phyloP scores from a whole-genome alignment of 139 green algal species.

The Gonium pectorale region DNA sequence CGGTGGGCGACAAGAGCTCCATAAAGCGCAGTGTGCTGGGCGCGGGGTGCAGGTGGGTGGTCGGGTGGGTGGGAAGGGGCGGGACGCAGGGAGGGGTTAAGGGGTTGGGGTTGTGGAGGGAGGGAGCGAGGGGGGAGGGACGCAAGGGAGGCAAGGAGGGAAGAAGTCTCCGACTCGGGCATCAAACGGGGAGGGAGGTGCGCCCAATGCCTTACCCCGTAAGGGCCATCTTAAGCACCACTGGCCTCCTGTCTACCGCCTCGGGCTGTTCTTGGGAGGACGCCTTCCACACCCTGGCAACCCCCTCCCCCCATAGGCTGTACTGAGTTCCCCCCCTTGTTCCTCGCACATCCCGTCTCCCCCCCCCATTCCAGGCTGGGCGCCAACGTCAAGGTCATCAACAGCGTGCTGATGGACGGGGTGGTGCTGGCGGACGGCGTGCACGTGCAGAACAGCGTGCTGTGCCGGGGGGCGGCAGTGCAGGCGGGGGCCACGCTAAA shows the following conservation, averaged over 20 bases:
- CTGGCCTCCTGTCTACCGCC: too few relatives aligned
- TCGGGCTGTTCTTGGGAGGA: too few relatives aligned
- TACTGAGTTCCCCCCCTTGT: neutral
- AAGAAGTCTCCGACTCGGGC: too few relatives aligned
- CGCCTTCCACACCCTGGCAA: neutral
- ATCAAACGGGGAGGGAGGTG: too few relatives aligned
- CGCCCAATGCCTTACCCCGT: too few relatives aligned
- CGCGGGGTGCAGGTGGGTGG: conserved; percentile 64
- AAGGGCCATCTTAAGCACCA: too few relatives aligned
- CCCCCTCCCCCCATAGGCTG: neutral
- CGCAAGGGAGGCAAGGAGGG: too few relatives aligned
- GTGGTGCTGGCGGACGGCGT: conserved; percentile 78
- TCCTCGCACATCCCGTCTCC: neutral
- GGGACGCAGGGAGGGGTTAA: neutral
- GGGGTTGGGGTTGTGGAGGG: neutral
- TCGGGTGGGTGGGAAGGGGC: too few relatives aligned
- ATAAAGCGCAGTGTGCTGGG: conserved; percentile 92
- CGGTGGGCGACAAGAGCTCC: conserved; percentile 87
- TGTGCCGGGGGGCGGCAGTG: conserved; percentile 69
- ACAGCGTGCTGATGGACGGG: conserved; percentile 84
- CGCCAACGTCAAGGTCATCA: conserved; percentile 81
- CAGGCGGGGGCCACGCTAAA: conserved; percentile 69
- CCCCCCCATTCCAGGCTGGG: conserved; percentile 71
- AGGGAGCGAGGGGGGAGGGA: neutral
- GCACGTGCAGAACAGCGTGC: conserved; percentile 85